Percentiles rank a stretch among this genome's conserved stretches.
Evolutionary conservation across 1,284 basidiomycete species (phyloP).

Genomic region (Puccinia coronata): DNA sequence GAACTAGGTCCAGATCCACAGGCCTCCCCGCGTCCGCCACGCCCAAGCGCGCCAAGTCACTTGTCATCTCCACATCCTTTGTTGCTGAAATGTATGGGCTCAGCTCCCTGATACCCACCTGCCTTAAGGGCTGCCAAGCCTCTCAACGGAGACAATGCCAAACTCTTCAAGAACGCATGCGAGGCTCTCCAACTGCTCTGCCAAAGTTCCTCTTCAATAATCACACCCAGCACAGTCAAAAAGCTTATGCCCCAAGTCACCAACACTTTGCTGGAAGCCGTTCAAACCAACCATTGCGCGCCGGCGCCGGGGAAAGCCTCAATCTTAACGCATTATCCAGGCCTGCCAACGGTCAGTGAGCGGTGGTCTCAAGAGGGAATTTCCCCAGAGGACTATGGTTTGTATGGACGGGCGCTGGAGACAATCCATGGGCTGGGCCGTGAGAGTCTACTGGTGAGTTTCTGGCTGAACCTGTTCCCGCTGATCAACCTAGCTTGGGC

Average conservation of each 20-base stretch:
- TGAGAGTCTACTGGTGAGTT: conserved; percentile 8
- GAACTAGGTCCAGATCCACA: conserved; percentile 8
- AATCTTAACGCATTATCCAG: conserved; percentile 15
- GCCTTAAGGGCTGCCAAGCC: neutral
- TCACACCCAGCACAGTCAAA: neutral
- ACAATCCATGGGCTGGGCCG: conserved; percentile 27
- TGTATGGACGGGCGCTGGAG: neutral
- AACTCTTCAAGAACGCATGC: conserved; percentile 43
- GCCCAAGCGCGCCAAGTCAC: conserved; percentile 42
- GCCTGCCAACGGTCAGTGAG: neutral
- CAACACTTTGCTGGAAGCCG: conserved; percentile 13
- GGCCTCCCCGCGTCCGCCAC: conserved; percentile 33
- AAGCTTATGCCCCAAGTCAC: conserved; percentile 12
- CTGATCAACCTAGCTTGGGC: conserved; percentile 14
- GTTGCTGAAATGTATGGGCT: neutral
- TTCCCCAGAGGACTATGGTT: conserved; percentile 5
- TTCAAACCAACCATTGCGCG: conserved; percentile 18
- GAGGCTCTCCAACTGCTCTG: conserved; percentile 32
- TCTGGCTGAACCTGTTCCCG: conserved; percentile 30
- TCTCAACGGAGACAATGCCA: conserved; percentile 31
- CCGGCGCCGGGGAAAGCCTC: conserved; percentile 24
- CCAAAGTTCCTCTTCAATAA: neutral
- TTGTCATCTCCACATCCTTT: conserved; percentile 32
- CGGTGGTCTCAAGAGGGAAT: conserved; percentile 15
- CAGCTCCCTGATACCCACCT: too few species aligned